These are phyloP conservation scores for Colletotrichum neosansevieriae DNA, from an alignment of 2,329 filamentous ascomycete genomes.

Conservation along the genomic window DNA sequence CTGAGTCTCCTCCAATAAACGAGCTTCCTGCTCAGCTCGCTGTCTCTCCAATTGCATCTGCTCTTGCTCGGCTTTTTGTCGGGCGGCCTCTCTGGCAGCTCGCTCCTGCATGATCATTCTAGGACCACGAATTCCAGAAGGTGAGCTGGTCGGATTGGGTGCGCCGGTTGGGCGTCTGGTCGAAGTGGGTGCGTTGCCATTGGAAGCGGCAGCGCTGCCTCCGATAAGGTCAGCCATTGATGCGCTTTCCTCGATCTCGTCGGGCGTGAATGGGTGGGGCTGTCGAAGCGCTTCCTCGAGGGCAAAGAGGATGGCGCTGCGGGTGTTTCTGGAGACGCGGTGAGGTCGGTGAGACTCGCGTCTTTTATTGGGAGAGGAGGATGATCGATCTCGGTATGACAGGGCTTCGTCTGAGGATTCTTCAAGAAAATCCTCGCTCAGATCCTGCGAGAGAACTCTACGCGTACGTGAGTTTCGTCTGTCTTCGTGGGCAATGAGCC, in stretches of 20 bases:
- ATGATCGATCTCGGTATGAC: constrained; percentile 42
- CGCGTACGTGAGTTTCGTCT: constrained; percentile 43
- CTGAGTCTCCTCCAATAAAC: constrained; percentile 66
- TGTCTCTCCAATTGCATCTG: constrained; percentile 68
- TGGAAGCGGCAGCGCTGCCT: constrained; percentile 67
- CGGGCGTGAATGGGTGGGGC: constrained; percentile 85
- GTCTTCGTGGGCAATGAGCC: constrained; percentile 44
- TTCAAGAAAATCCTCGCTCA: constrained; percentile 60
- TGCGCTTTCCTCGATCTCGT: constrained; percentile 88
- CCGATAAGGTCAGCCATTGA: constrained; percentile 86
- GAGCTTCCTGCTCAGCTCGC: constrained; percentile 68
- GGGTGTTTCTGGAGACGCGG: constrained; percentile 85
- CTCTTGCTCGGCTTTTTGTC: constrained; percentile 75
- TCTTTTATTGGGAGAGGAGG: constrained; percentile 48
- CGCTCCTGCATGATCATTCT: constrained; percentile 93
- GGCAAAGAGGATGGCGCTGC: constrained; percentile 90
- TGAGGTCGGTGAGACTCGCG: constrained; percentile 58
- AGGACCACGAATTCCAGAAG: constrained; percentile 81
- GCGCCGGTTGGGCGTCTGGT: constrained; percentile 60
- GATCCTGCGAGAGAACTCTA: constrained; percentile 61
- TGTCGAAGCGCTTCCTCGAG: constrained; percentile 90
- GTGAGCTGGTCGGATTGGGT: constrained; percentile 65
- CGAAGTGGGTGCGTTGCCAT: constrained; percentile 61
- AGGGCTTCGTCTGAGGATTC: constrained; percentile 50
- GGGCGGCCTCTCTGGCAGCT: constrained; percentile 78